Evolutionary conservation across 2,329 filamentous ascomycete genomes (phyloP), one percentile per base, ranked within the genome.

Genomic region (Xylariaceae sp.): DNA sequence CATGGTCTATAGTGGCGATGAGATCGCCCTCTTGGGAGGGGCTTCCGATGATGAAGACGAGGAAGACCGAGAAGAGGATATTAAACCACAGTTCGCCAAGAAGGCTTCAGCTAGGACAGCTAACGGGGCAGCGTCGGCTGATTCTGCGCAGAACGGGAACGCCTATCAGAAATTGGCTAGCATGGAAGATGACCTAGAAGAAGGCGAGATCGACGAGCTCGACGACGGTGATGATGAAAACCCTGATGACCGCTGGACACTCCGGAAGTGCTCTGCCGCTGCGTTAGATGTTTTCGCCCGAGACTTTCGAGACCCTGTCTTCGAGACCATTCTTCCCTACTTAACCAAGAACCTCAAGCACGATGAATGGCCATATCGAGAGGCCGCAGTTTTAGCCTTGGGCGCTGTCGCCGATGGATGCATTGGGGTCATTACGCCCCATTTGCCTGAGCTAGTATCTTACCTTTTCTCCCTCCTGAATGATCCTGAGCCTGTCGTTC

Each of bases 1-100:
- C 71, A 99, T 99, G 94, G 87, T 98, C 1, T 99, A 98, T 73
- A 91, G 90, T 68, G 91, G 95, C 62, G 95, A 99, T 66, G 95
- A 98, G 64, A 95, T 96, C 66, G 83, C 91, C 29, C 81, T 92
- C 47, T 79, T 98, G 6, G 92, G 93, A 60, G 90, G 87, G 8
- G 92, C 92, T 61, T 91, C 89, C 17, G 89, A 94, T 64, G 93
- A 98, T 71, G 95, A 95, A 39, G 92, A 98, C 14, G 84, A 92
- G 60, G 94, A 99, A 43, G 95, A 99, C 73, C 87, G 90, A 16
- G 87, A 86, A 40, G 86, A 99, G 74, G 95, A 99, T 67, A 91
- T 99, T 69, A 96, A 92, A 72, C 95, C 95, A 4, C 86, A 89
- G 50, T 98, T 98, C 73, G 94, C 94, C 43, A 93, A 92, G 69